Conservation (phyloP, 1,284 basidiomycete species). For the Microbotryum silenes-acaulis region DNA sequence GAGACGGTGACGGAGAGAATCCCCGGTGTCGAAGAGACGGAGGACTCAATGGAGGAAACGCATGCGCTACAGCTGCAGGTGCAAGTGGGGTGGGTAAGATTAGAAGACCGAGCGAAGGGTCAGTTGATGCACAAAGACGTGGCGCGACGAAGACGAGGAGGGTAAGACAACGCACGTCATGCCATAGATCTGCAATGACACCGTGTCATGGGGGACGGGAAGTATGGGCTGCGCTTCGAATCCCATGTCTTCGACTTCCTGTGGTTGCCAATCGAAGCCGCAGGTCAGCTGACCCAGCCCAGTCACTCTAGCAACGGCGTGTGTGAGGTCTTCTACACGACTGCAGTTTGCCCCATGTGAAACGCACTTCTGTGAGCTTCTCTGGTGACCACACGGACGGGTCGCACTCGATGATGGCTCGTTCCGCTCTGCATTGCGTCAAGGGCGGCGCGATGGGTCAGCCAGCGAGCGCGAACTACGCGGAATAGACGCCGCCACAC, state of each 20-base stretch:
- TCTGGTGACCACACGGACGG: constrained; percentile 66
- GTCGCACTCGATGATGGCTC: constrained; percentile 84
- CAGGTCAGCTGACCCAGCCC: not conserved
- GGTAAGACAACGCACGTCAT: constrained; percentile 64
- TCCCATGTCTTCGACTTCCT: constrained; percentile 87
- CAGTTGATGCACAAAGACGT: too few relatives aligned
- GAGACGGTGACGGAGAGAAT: constrained; percentile 65
- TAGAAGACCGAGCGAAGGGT: too few relatives aligned
- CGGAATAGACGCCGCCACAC: not conserved
- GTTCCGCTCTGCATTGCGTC: constrained; percentile 55
- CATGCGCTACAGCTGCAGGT: constrained; percentile 49
- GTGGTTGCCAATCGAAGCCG: constrained; percentile 3
- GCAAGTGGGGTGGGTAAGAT: not conserved
- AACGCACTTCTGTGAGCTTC: constrained; percentile 63
- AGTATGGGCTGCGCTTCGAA: constrained; percentile 77
- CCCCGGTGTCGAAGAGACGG: constrained; percentile 63
- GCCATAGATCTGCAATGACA: constrained; percentile 73
- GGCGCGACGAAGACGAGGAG: not conserved
- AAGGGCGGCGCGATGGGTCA: not conserved
- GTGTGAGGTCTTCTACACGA: not conserved
- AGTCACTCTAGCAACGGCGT: not conserved
- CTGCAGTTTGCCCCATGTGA: not conserved
- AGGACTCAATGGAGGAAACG: constrained; percentile 65
- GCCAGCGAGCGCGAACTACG: not conserved
- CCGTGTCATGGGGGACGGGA: constrained; percentile 53